Conservation (phyloP, 2,329 filamentous ascomycete species). For the Fusarium sp. region DNA sequence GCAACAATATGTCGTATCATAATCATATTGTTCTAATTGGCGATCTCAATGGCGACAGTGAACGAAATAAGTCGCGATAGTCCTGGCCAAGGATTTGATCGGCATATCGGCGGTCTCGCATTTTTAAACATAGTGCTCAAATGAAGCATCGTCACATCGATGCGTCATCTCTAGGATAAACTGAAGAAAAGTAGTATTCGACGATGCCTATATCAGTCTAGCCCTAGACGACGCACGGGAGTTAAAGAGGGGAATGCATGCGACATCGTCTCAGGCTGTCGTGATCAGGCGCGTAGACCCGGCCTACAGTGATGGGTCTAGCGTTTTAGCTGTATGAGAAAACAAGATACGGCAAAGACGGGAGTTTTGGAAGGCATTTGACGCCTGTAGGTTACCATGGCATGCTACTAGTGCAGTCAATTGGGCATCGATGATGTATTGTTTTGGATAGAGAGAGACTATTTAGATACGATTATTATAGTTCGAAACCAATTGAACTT, state of each 20-base stretch:
- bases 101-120: conserved; percentile 1
- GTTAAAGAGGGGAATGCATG: conserved; percentile 11
- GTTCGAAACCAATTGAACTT: background rate
- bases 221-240: background rate
- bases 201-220: conserved; percentile 25
- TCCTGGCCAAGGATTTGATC: background rate
- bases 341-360: conserved; percentile 1
- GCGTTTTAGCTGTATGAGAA: background rate
- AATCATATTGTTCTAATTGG: background rate
- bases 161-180: conserved; percentile 17
- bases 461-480: background rate
- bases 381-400: background rate
- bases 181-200: background rate
- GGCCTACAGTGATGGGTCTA: background rate
- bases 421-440: background rate
- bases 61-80: background rate
- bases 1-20: conserved; percentile 4
- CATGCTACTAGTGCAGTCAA: background rate
- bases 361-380: background rate
- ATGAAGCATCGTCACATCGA: conserved; percentile 14
- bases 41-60: background rate
- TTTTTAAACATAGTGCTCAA: conserved; percentile 19
- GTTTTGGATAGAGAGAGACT: background rate
- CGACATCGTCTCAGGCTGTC: conserved; percentile 5
- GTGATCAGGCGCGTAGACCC: conserved; percentile 10